Base-by-base conservation (phyloP, 352 stramenopile species). In the Thalassiosira hispida region DNA sequence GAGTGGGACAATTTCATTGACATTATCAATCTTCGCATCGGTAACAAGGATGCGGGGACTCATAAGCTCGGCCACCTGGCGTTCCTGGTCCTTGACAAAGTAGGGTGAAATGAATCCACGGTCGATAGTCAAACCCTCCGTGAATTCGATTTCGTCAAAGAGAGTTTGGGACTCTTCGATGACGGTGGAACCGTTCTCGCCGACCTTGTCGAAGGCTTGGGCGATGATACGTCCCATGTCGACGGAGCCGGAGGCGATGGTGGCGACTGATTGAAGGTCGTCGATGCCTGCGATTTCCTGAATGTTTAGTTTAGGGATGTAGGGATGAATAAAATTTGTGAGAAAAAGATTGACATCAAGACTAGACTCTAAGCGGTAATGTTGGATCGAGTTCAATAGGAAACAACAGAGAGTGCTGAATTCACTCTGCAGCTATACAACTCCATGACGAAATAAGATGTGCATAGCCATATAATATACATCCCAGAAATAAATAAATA, bases 81-180 rank as follows among this genome's bases (percentile, higher is more conserved):
- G 86, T 75, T 96, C 91, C 70, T 95, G 84, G 73, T 97, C 93
- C 72, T 94, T 97, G 55, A 97, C 90, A 38, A 97, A 93, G 81
- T 96, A 96, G 27, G 93, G 93, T 7, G 87, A 95, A 42, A 97
- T 85, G 79, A 91, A 97, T 42, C 94, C 94, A 29, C 92, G 77
- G 86, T 97, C 94, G 75, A 97, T 95, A 18, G 89, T 95, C 29
- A 96, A 73, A 79, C 93, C 93, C 73, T 96, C 93, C 11, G 91
- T 96, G 76, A 96, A 95, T 79, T 96, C 92, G 49, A 96, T 89
- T 72, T 96, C 91, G 59, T 96, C 92, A 20, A 90, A 79, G 18
- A 96, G 77, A 12, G 90, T 96, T 72, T 96, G 92, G 29, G 79
- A 92, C 75, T 96, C 93, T 86, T 96, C 92, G n/a, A 96, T 87